phyloP scores from a whole-genome alignment of 352 stramenopile species.

The Globisporangium ultimum region DNA sequence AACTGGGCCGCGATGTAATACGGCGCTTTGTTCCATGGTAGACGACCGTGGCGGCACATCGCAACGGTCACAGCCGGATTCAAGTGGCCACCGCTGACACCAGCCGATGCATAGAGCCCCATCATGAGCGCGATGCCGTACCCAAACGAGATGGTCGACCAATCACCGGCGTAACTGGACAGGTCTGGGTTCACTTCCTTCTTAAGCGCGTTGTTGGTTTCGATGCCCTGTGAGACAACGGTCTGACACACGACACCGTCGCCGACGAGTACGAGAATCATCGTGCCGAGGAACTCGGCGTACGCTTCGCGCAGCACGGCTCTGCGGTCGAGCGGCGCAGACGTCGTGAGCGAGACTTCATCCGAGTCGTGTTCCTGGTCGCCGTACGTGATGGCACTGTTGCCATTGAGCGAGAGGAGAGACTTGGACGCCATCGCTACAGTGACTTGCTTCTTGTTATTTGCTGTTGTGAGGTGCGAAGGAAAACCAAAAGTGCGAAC shows the following conservation, averaged over 20 bases:
- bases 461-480: background rate
- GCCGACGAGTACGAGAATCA: conserved; percentile 58
- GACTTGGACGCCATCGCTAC: conserved; percentile 24
- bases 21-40: conserved; percentile 61
- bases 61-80: conserved; percentile 68
- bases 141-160: conserved; percentile 65
- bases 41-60: conserved; percentile 57
- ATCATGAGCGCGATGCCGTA: conserved; percentile 74
- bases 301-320: conserved; percentile 25
- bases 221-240: conserved; percentile 58
- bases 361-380: conserved; percentile 25
- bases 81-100: conserved; percentile 64
- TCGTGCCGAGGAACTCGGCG: conserved; percentile 53
- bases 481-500: too few relatives aligned
- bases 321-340: conserved; percentile 32
- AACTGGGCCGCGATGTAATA: conserved; percentile 68
- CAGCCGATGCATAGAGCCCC: conserved; percentile 61
- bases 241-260: conserved; percentile 58
- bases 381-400: background rate
- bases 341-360: conserved; percentile 46
- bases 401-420: conserved; percentile 30
- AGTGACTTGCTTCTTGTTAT: background rate
- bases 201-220: conserved; percentile 44
- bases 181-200: too few relatives aligned
- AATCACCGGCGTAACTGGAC: conserved; percentile 65